phyloP scores from a whole-genome alignment of 176 grass and related monocot genomes.

The Tuctoria greenei region DNA sequence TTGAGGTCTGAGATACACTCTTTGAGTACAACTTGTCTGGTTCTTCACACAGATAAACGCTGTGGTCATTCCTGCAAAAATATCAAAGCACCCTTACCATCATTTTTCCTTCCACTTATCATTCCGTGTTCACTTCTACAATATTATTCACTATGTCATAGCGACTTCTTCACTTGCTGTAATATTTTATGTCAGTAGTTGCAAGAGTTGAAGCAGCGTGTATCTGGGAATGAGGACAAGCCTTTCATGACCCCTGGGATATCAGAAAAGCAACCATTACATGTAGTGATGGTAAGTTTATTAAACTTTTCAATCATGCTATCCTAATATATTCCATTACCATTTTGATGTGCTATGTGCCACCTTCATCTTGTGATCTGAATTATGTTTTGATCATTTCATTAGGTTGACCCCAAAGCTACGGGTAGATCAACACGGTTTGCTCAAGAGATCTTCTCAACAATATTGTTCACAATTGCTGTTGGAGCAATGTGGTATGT shows the following conservation, averaged over 20 bases:
- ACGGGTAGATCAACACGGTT: slow-evolving; percentile 78
- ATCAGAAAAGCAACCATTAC: slow-evolving; percentile 96
- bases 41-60: slow-evolving; percentile 13
- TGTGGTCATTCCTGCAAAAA: slow-evolving; percentile 14
- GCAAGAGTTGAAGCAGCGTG: slow-evolving; percentile 94
- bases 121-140: not conserved
- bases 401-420: slow-evolving; percentile 93
- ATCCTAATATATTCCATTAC: not conserved
- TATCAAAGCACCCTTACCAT: slow-evolving; percentile 1
- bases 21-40: not conserved
- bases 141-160: slow-evolving; percentile 7
- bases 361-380: slow-evolving; percentile 18
- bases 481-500: slow-evolving; percentile 83
- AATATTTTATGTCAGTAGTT: slow-evolving; percentile 87
- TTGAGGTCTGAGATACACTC: not conserved
- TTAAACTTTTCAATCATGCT: slow-evolving; percentile 3
- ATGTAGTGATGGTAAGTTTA: slow-evolving; percentile 88
- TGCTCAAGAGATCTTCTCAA: slow-evolving; percentile 82
- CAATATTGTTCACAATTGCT: slow-evolving; percentile 77
- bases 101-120: not conserved
- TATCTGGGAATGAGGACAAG: slow-evolving; percentile 81
- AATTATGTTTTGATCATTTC: slow-evolving; percentile 34
- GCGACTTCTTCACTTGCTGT: slow-evolving; percentile 28
- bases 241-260: slow-evolving; percentile 79
- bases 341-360: not conserved